Conservation (phyloP, 345 rosid species). For the Firmiana major region DNA sequence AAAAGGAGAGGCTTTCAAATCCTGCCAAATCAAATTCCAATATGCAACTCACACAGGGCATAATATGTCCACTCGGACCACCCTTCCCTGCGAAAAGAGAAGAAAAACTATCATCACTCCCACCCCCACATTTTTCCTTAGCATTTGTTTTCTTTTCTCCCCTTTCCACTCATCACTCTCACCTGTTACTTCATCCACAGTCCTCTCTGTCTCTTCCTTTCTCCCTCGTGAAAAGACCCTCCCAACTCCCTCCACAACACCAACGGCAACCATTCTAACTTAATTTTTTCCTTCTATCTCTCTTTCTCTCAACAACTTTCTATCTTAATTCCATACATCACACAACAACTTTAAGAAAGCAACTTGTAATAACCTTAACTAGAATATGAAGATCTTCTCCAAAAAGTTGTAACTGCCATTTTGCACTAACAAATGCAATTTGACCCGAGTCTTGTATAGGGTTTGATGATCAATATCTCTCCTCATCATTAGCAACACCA, state of each 20-base stretch:
- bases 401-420: constrained; percentile 3
- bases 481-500: neutral
- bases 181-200: constrained; percentile 22
- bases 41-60: neutral
- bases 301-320: constrained; percentile 4
- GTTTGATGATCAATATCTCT: neutral
- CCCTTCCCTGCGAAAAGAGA: constrained; percentile 14
- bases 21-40: constrained; percentile 30
- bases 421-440: constrained; percentile 3
- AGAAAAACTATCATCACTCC: constrained; percentile 2
- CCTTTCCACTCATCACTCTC: constrained; percentile 25
- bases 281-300: neutral
- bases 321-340: neutral
- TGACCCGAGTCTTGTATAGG: neutral
- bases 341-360: neutral
- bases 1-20: constrained; percentile 22
- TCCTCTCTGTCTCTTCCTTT: neutral
- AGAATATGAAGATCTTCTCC: constrained; percentile 5
- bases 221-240: constrained; percentile 35
- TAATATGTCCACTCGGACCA: constrained; percentile 24
- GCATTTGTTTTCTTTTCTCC: neutral
- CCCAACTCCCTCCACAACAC: constrained; percentile 53
- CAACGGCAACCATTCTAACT: constrained; percentile 20
- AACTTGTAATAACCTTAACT: constrained; percentile 6
- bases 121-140: neutral